A percentile compares a stretch with the other conserved stretches of the same genome.
phyloP scores from a whole-genome alignment of 2,329 filamentous ascomycete genomes.

The Colletotrichum cereale region DNA sequence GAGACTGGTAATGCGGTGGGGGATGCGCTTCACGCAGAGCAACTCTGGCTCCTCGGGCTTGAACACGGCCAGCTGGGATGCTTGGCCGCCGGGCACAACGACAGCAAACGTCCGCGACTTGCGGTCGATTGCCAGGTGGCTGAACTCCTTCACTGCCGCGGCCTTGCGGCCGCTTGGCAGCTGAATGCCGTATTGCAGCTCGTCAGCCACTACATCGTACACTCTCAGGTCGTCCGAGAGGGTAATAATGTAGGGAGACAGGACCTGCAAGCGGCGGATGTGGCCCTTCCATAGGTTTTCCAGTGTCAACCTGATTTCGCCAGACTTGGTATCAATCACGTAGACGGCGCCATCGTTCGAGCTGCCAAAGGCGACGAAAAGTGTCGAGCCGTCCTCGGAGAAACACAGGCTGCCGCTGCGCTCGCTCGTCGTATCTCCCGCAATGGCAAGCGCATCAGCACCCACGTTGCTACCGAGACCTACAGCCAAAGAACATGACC shows the following conservation, averaged over 20 bases:
- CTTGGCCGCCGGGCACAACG: slow-evolving; percentile 61
- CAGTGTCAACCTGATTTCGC: slow-evolving; percentile 74
- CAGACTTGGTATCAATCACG: slow-evolving; percentile 80
- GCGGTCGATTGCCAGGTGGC: slow-evolving; percentile 79
- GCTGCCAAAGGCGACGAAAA: slow-evolving; percentile 76
- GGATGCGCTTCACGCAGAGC: slow-evolving; percentile 68
- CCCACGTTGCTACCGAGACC: slow-evolving; percentile 47
- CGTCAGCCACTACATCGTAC: slow-evolving; percentile 87
- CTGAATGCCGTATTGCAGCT: slow-evolving; percentile 75
- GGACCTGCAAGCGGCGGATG: slow-evolving; percentile 76
- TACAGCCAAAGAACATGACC: slow-evolving; percentile 70
- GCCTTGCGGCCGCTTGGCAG: slow-evolving; percentile 59
- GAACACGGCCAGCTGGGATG: slow-evolving; percentile 75
- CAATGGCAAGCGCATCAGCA: slow-evolving; percentile 49
- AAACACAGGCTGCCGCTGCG: slow-evolving; percentile 78
- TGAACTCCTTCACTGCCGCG: slow-evolving; percentile 55
- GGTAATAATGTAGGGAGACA: slow-evolving; percentile 80
- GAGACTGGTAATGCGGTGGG: slow-evolving; percentile 74
- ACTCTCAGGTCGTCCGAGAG: slow-evolving; percentile 80
- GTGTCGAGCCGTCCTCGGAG: slow-evolving; percentile 85
- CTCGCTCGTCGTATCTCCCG: slow-evolving; percentile 48
- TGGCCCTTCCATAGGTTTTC: slow-evolving; percentile 75
- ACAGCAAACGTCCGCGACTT: slow-evolving; percentile 76
- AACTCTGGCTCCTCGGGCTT: slow-evolving; percentile 70
- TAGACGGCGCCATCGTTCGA: slow-evolving; percentile 74